phyloP scores from a whole-genome alignment of 2,329 filamentous ascomycete species.

The Sclerotinia spermophila region DNA sequence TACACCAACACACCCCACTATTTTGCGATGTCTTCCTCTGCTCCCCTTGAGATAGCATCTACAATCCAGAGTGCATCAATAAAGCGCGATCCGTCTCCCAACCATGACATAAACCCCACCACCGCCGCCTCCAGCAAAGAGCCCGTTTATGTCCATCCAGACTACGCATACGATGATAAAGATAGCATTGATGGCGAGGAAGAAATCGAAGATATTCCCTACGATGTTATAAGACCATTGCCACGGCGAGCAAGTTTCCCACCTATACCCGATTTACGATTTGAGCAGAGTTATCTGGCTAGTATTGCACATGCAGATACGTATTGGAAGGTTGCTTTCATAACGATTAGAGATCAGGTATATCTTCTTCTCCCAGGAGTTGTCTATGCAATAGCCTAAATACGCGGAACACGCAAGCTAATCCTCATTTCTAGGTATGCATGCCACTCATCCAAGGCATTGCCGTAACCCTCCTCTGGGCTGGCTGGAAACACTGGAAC shows the following conservation, averaged over 20 bases:
- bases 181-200: constrained; percentile 42
- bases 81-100: constrained; percentile 65
- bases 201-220: constrained; percentile 62
- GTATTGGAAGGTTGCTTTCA: constrained; percentile 75
- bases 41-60: constrained; percentile 67
- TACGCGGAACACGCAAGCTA: constrained; percentile 12
- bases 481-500: constrained; percentile 91
- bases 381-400: neutral
- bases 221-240: constrained; percentile 56
- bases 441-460: constrained; percentile 85
- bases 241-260: constrained; percentile 53
- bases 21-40: constrained; percentile 32
- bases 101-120: constrained; percentile 75
- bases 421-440: constrained; percentile 55
- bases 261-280: constrained; percentile 81
- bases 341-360: constrained; percentile 88
- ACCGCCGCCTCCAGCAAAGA: constrained; percentile 66
- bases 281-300: constrained; percentile 96
- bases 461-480: constrained; percentile 79
- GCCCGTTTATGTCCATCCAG: constrained; percentile 49
- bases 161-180: constrained; percentile 40
- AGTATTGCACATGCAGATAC: constrained; percentile 78
- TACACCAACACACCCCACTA: neutral
- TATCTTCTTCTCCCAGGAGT: constrained; percentile 21
- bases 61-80: constrained; percentile 79